Conservation (phyloP, 768 basidiomycete genomes). For the Xanthoconium stramineum region DNA sequence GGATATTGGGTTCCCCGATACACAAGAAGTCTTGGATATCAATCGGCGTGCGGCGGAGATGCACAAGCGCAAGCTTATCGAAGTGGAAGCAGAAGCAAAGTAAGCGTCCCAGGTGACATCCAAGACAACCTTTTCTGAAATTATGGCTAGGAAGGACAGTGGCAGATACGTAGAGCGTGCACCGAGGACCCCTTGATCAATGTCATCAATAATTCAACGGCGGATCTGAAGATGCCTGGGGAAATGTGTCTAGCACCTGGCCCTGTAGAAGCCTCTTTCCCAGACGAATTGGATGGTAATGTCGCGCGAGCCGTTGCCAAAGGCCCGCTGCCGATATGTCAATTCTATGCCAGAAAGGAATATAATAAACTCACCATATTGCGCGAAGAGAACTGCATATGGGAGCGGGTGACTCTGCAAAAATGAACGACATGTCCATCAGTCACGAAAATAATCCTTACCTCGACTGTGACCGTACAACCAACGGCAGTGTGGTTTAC, state of each 20-base stretch:
- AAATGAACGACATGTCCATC: background rate
- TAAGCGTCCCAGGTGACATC: conserved; percentile 29
- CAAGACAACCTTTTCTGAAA: background rate
- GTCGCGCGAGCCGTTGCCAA: conserved; percentile 46
- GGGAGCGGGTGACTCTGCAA: conserved; percentile 52
- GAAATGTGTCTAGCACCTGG: conserved; percentile 47
- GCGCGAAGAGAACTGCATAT: conserved; percentile 50
- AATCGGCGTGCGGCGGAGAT: conserved; percentile 72
- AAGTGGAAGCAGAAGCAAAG: conserved; percentile 58
- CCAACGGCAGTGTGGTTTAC: conserved; percentile 27
- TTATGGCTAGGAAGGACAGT: conserved; percentile 13
- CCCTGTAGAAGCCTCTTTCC: conserved; percentile 48
- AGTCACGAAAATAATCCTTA: background rate
- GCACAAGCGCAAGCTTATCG: conserved; percentile 59
- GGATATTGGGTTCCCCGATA: conserved; percentile 86
- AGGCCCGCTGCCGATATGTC: conserved; percentile 39
- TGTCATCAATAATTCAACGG: conserved; percentile 3
- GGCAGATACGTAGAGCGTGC: conserved; percentile 29
- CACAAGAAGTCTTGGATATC: conserved; percentile 75
- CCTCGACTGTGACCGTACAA: conserved; percentile 20
- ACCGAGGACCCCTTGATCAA: conserved; percentile 12
- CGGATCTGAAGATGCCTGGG: conserved; percentile 19
- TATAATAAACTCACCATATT: conserved; percentile 43
- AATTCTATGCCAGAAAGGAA: background rate
- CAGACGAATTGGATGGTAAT: conserved; percentile 59